Percentiles rank a stretch among this genome's conserved stretches.
Evolutionary conservation across 164 flowering plant genomes (phyloP).

Genomic region (Aristolochia californica): DNA sequence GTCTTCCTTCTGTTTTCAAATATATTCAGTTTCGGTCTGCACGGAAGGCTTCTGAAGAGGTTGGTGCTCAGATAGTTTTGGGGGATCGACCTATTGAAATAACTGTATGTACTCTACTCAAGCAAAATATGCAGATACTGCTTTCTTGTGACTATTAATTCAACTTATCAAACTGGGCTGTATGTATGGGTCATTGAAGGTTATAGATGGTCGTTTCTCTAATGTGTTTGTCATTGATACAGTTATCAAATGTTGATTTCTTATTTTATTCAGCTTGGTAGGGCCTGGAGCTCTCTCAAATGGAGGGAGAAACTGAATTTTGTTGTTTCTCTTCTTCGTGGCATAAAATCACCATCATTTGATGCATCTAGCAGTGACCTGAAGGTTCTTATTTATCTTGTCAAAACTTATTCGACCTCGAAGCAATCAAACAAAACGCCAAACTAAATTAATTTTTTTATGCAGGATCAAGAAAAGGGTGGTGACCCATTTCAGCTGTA

Average conservation of each 20-base stretch:
- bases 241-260: no score
- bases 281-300: slow-evolving; percentile 80
- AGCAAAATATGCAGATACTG: background rate
- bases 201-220: no score
- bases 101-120: slow-evolving; percentile 37
- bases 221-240: no score
- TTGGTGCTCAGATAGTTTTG: slow-evolving; percentile 89
- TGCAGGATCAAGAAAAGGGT: slow-evolving; percentile 37
- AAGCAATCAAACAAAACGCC: background rate
- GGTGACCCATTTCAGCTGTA: slow-evolving; percentile 56
- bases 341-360: slow-evolving; percentile 45
- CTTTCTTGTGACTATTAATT: background rate
- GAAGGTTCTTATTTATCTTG: slow-evolving; percentile 30
- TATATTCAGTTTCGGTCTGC: slow-evolving; percentile 80
- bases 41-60: slow-evolving; percentile 64
- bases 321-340: slow-evolving; percentile 47
- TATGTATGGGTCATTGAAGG: background rate
- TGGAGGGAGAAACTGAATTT: slow-evolving; percentile 68
- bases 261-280: slow-evolving; percentile 48
- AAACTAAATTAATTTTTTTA: background rate
- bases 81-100: slow-evolving; percentile 98
- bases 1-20: background rate
- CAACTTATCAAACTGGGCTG: background rate
- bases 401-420: background rate
- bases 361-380: slow-evolving; percentile 24